Evolutionary conservation across 768 basidiomycete species (phyloP).

Genomic region (Collybia sordida): DNA sequence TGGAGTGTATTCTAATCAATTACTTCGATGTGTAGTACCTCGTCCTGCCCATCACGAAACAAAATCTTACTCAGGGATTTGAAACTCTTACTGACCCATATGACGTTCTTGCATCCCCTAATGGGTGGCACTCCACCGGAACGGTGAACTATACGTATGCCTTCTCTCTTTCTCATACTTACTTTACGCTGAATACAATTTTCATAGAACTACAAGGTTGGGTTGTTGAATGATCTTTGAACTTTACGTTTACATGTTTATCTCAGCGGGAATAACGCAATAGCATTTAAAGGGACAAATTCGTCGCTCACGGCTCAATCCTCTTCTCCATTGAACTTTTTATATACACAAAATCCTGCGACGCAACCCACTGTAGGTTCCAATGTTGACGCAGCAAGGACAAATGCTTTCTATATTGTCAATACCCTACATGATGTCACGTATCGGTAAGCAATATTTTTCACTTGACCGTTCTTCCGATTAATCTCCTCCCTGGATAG

Average conservation of each 20-base stretch:
- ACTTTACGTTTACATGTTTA: not conserved
- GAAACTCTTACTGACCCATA: conserved; percentile 45
- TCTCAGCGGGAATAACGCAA: conserved; percentile 37
- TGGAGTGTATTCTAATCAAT: not conserved
- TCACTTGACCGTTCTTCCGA: not conserved
- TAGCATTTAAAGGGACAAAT: conserved; percentile 28
- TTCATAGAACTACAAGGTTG: conserved; percentile 6
- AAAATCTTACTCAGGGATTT: conserved; percentile 45
- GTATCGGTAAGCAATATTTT: conserved; percentile 27
- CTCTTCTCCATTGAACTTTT: conserved; percentile 37
- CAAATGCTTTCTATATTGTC: conserved; percentile 57
- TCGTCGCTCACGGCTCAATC: conserved; percentile 36
- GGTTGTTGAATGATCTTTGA: not conserved
- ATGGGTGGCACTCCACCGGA: conserved; percentile 36
- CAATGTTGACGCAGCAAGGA: conserved; percentile 55
- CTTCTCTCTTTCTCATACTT: not conserved
- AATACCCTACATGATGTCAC: conserved; percentile 58
- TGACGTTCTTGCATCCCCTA: conserved; percentile 45
- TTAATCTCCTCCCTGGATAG: conserved; percentile 2
- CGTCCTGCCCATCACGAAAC: conserved; percentile 46
- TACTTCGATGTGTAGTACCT: conserved; percentile 33
- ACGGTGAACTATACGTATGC: conserved; percentile 18
- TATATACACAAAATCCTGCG: conserved; percentile 30
- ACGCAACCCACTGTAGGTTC: conserved; percentile 24
- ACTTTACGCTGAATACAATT: not conserved